These are phyloP conservation scores for Talaromyces liani DNA, from an alignment of 495 filamentous ascomycete species.

Conservation along the genomic window DNA sequence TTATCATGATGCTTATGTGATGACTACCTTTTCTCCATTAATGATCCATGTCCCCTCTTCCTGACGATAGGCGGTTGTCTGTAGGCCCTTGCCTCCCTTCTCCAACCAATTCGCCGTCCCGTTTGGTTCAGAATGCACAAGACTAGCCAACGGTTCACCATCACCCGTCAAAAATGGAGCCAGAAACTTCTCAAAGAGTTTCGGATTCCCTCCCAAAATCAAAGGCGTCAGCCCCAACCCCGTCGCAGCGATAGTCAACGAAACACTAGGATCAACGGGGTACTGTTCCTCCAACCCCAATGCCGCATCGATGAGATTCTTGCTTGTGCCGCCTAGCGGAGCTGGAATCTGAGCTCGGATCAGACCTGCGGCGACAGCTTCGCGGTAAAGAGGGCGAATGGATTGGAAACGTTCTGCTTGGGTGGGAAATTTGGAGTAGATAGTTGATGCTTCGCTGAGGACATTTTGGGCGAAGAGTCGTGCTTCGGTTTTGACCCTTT, in stretches of 20 bases:
- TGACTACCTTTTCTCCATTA: conserved; percentile 45
- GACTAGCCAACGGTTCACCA: conserved; percentile 39
- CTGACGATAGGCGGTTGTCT: conserved; percentile 40
- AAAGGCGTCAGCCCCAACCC: conserved; percentile 43
- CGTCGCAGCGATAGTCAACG: conserved; percentile 45
- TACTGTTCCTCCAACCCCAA: conserved; percentile 49
- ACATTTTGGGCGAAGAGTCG: background rate
- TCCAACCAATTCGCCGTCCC: conserved; percentile 47
- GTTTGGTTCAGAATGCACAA: conserved; percentile 44
- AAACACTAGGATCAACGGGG: conserved; percentile 36
- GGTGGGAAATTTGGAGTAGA: background rate
- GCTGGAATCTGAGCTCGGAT: conserved; percentile 40
- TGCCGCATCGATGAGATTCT: conserved; percentile 35
- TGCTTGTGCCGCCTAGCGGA: conserved; percentile 34
- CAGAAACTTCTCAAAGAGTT: conserved; percentile 26
- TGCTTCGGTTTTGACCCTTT: background rate
- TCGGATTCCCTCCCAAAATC: conserved; percentile 28
- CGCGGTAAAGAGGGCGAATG: conserved; percentile 34
- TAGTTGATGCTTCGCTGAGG: background rate
- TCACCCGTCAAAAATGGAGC: conserved; percentile 38
- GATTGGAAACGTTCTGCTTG: conserved; percentile 33
- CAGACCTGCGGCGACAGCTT: conserved; percentile 33
- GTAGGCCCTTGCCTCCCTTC: conserved; percentile 37
- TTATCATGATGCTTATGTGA: background rate
- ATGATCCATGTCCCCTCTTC: conserved; percentile 44